Evolutionary conservation across 208 protist species (phyloP).

Genomic region (Acanthamoeba healyi): DNA sequence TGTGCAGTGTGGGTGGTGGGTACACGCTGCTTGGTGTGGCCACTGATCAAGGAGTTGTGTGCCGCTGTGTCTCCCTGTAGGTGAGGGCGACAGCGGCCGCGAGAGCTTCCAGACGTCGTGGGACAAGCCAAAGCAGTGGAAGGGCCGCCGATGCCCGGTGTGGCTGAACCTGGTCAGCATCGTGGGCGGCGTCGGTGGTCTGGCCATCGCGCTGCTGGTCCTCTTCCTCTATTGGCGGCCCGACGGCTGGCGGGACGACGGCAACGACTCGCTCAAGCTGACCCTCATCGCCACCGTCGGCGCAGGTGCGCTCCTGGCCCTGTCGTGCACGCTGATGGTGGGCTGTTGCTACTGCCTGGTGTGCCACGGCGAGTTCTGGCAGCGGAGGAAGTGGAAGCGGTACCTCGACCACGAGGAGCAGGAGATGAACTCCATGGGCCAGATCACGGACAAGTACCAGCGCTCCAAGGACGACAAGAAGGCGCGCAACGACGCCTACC

Average conservation of each 20-base stretch:
- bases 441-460: background rate
- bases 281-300: conserved; percentile 41
- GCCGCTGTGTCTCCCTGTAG: background rate
- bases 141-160: background rate
- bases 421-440: conserved; percentile 11
- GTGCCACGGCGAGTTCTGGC: conserved; percentile 56
- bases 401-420: background rate
- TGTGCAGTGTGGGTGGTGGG: no score
- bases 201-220: background rate
- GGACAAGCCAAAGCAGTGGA: background rate
- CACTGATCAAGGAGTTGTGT: no score
- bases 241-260: conserved; percentile 40
- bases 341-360: conserved; percentile 47
- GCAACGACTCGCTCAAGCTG: conserved; percentile 3
- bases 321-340: conserved; percentile 3
- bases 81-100: background rate
- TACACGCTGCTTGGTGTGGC: no score
- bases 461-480: conserved; percentile 30
- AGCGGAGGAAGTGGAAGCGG: conserved; percentile 18
- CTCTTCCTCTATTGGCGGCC: conserved; percentile 51
- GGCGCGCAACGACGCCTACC: conserved; percentile 29
- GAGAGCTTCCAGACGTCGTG: background rate
- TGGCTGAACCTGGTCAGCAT: conserved; percentile 35
- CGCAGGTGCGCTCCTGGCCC: background rate
- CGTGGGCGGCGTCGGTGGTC: background rate